Base-by-base conservation (phyloP, 2,329 filamentous ascomycete genomes). In the Cercospora sp. region DNA sequence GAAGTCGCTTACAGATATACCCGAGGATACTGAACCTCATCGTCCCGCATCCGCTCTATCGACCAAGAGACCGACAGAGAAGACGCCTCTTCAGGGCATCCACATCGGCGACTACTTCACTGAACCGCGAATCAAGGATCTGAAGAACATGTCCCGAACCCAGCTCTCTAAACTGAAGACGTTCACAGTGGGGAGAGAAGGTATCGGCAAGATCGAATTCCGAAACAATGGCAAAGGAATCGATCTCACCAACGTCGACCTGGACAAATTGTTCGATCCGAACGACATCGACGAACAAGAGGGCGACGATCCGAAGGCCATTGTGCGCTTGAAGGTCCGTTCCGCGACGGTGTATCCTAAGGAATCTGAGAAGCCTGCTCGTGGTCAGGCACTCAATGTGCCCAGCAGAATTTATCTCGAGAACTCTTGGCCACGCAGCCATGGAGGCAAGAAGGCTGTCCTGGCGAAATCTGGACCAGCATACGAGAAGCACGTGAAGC, bases 311-410 rank as follows among this genome's bases (percentile, higher is more conserved):
- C 55, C 62, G 20, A 68, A 65, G 48, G 68, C 59, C 28, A 90
- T 97, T 73, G 91, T 98, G 40, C 84, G 89, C 63, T 87, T 98
- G 60, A 86, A 88, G 53, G 86, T 90, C 60, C 91, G 95, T 40
- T 90, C 90, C 8, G 92, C 93, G 26, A 97, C 94, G 0, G 95
- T 98, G 7, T 99, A 99, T 76, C 90, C 84, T 4, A 86, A 90
- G 55, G 84, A 89, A 48, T 85, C 86, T 18, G 89, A 89, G 77
- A 99, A 97, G 81, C 94, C 95, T 16, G 86, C 90, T 0, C 86
- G 90, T 67, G 95, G 96, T 67, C 92, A 93, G 76, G 94, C 93
- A 5, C 85, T 99, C 71, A 99, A 99, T 75, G 92, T 97, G 7
- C 94, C 93, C 3, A 92, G 95, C 0, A 89, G 87, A 42, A 94